Evolutionary conservation across 2,329 filamentous ascomycete species (phyloP), one percentile per base, ranked within the genome.

Genomic region (Monilinia fructigena): DNA sequence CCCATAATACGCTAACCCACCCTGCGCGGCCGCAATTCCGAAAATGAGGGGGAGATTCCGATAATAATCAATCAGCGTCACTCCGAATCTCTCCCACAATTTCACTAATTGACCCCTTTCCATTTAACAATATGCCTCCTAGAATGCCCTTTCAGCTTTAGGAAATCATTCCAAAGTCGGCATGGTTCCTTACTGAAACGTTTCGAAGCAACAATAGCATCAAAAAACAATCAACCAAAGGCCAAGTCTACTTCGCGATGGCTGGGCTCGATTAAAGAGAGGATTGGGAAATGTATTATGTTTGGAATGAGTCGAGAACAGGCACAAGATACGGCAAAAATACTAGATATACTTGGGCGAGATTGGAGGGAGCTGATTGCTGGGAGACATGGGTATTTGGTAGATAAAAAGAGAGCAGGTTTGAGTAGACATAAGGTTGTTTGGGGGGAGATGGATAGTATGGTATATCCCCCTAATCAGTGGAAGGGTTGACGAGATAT

Each of bases 401-500:
- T 88, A 0, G 83, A 81, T 14, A 80, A 82, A 67, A 82, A 84
- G 71, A 81, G 86, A 61, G 85, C 83, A 55, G 86, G 90, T 0
- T 75, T 94, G 45, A 85, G 86, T 69, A 80, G 83, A 63, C 87
- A 91, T 68, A 82, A 83, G 70, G 88, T 96, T 31, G 87, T 86
- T 0, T 96, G 91, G 92, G 93, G 92, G 40, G 92, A 97, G 76
- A 92, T 93, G 89, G 91, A 86, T 70, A 79, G 77, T 71, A 86
- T 86, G 84, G 83, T 86, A 74, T 78, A 81, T 78, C 66, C 67
- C 28, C 47, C 60, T 16, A 8, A 69, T 56, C 66, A 48, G 28
- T 20, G 4, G 35, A 59, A 42, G 54, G 23, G 20, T n/a, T n/a
- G 12, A 26, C 16, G 40, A 38, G 2, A 1, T 26, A 26, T 38